A percentile compares a stretch with the other conserved stretches of the same genome.
Conservation (phyloP, 345 rosid genomes). For the Eucalyptus pauciflora region DNA sequence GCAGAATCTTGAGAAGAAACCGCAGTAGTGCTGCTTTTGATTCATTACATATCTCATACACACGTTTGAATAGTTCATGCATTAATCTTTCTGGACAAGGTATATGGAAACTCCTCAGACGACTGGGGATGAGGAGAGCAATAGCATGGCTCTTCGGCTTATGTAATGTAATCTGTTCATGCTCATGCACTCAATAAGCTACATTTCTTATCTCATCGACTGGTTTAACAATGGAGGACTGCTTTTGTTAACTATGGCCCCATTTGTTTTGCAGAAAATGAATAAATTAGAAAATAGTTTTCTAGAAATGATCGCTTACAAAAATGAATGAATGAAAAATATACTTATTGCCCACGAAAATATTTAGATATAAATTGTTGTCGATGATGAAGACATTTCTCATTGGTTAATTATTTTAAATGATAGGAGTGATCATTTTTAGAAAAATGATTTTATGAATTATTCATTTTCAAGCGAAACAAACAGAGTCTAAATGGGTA, state of each 20-base stretch:
- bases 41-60: no score
- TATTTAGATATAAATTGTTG: no score
- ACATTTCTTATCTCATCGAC: not conserved
- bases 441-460: no score
- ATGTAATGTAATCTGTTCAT: not conserved
- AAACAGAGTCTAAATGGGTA: not conserved
- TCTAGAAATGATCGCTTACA: not conserved
- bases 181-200: not conserved
- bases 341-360: no score
- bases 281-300: not conserved
- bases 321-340: no score
- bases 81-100: not conserved
- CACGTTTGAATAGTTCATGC: not conserved
- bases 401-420: no score
- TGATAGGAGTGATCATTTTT: fast-evolving
- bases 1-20: slow-evolving; percentile 17
- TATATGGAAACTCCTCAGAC: not conserved
- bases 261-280: fast-evolving
- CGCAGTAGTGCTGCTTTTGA: not conserved
- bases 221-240: not conserved
- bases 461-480: no score
- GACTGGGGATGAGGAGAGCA: not conserved
- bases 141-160: no score
- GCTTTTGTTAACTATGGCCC: not conserved
- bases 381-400: not conserved